Evolutionary conservation across 768 basidiomycete genomes (phyloP).

Genomic region (Pleurotus djamor): DNA sequence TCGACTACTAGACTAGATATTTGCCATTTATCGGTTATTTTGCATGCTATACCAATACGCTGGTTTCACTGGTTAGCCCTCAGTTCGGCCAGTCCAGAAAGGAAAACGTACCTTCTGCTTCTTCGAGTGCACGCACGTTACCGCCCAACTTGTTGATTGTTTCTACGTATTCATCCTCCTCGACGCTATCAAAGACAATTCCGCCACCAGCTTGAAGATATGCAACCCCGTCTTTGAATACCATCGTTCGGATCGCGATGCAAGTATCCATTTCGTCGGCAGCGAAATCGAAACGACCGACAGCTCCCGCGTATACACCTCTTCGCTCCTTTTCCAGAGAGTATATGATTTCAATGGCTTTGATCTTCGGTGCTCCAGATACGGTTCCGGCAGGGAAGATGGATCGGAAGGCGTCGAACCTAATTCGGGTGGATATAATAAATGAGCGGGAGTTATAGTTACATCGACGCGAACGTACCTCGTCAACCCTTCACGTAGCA

Average conservation of each 20-base stretch:
- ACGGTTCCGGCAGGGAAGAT: slow-evolving; percentile 99
- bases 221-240: slow-evolving; percentile 88
- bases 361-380: slow-evolving; percentile 98
- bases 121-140: slow-evolving; percentile 82
- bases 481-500: slow-evolving; percentile 76
- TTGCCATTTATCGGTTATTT: slow-evolving; percentile 25
- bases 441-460: background rate
- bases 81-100: background rate
- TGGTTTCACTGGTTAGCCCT: slow-evolving; percentile 21
- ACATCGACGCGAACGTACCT: slow-evolving; percentile 46
- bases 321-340: slow-evolving; percentile 85
- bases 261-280: slow-evolving; percentile 96
- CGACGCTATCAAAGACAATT: slow-evolving; percentile 95
- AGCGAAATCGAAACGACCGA: slow-evolving; percentile 97
- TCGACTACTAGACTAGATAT: slow-evolving; percentile 13
- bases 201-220: slow-evolving; percentile 98
- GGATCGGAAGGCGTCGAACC: slow-evolving; percentile 98
- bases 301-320: slow-evolving; percentile 95
- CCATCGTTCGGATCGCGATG: slow-evolving; percentile 98
- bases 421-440: slow-evolving; percentile 22
- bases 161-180: slow-evolving; percentile 96
- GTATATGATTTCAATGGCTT: slow-evolving; percentile 91
- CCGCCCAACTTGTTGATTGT: slow-evolving; percentile 93
- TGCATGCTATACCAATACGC: slow-evolving; percentile 75
- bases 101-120: slow-evolving; percentile 76